phyloP scores from a whole-genome alignment of 108 stramenopile species.

The Craspedostauros australis region DNA sequence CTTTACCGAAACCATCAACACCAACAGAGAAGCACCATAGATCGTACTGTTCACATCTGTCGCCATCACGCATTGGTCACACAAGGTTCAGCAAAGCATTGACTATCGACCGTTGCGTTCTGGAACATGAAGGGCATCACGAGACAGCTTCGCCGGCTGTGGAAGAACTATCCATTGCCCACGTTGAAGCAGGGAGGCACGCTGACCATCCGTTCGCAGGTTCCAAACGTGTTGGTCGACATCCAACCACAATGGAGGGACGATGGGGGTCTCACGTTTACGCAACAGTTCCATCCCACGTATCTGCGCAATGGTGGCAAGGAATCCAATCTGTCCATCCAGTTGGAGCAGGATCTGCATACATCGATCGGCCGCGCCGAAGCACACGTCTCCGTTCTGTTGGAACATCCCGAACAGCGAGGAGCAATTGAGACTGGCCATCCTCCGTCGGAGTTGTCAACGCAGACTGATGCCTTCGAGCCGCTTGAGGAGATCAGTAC shows the following conservation, averaged over 20 bases:
- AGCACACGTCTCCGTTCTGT: conserved; percentile 28
- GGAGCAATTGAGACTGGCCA: neutral
- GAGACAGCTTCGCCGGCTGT: conserved; percentile 20
- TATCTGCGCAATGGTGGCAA: neutral
- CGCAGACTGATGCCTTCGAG: neutral
- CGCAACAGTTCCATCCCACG: conserved; percentile 5
- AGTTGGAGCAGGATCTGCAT: conserved; percentile 9
- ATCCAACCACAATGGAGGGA: conserved; percentile 53
- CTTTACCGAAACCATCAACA: too few relatives aligned
- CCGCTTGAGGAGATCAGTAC: too few relatives aligned
- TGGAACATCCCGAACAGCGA: neutral
- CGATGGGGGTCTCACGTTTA: conserved; percentile 30
- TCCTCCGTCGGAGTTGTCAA: neutral
- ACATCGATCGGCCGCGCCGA: conserved; percentile 40
- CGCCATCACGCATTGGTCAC: too few relatives aligned
- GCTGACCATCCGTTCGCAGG: conserved; percentile 34
- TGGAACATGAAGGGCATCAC: too few relatives aligned
- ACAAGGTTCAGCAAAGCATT: too few relatives aligned
- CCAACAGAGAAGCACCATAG: too few relatives aligned
- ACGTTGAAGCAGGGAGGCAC: conserved; percentile 45
- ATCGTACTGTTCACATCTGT: too few relatives aligned
- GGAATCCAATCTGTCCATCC: conserved; percentile 4
- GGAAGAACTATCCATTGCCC: conserved; percentile 16
- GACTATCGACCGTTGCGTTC: too few relatives aligned
- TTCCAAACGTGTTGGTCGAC: conserved; percentile 16